Percentiles rank a stretch among this genome's conserved stretches.
These are phyloP conservation scores for Zymoseptoria tritici DNA, from an alignment of 2,329 filamentous ascomycete species.

Conservation along the genomic window DNA sequence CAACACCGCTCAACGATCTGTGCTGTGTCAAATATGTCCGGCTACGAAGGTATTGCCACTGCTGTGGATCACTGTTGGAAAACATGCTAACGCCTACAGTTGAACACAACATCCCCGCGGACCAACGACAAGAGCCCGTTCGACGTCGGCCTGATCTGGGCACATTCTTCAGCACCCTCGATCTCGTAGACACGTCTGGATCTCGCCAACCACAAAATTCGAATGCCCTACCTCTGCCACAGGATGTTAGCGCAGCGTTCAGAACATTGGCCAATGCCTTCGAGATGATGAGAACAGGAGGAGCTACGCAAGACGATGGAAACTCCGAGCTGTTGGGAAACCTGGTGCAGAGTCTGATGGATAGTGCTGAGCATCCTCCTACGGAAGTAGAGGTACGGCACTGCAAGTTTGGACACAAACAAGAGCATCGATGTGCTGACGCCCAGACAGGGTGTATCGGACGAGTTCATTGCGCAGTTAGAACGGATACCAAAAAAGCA, in stretches of 20 bases:
- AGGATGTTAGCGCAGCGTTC: constrained; percentile 52
- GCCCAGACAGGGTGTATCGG: constrained; percentile 49
- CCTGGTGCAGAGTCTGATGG: constrained; percentile 50
- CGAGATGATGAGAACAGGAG: constrained; percentile 46
- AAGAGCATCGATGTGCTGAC: constrained; percentile 51
- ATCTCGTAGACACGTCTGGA: constrained; percentile 50
- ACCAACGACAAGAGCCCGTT: constrained; percentile 26
- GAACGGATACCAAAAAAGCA: constrained; percentile 51
- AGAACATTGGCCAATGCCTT: constrained; percentile 55
- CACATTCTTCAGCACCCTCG: constrained; percentile 57
- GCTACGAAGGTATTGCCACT: constrained; percentile 11
- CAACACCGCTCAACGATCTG: background rate
- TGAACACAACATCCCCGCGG: constrained; percentile 41
- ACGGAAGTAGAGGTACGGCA: constrained; percentile 42
- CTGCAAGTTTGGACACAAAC: constrained; percentile 38
- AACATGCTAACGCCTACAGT: constrained; percentile 29
- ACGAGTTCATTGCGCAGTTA: constrained; percentile 54
- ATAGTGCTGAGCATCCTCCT: constrained; percentile 52
- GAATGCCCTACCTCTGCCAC: constrained; percentile 53
- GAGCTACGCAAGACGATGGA: constrained; percentile 10
- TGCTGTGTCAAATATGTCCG: constrained; percentile 7
- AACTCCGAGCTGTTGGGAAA: constrained; percentile 41
- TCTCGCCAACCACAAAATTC: constrained; percentile 43
- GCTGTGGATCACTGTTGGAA: background rate
- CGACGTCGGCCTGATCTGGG: constrained; percentile 55